Conservation (phyloP, 495 filamentous ascomycete genomes). For the Pyrenopolyporus hunteri region DNA sequence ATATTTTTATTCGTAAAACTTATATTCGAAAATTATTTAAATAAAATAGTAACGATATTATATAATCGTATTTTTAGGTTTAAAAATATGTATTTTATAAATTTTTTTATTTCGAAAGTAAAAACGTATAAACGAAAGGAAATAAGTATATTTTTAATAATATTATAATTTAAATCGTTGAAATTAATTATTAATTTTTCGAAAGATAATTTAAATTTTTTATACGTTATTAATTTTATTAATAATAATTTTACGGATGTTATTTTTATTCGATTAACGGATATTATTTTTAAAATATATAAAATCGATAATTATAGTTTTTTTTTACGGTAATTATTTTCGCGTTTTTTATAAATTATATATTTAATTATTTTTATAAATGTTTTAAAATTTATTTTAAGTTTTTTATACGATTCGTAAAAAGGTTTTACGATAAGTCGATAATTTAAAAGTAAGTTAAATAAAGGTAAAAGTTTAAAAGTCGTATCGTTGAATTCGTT, state of each 20-base stretch:
- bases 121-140: no score
- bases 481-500: neutral
- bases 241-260: neutral
- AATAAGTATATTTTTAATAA: neutral
- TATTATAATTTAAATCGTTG: neutral
- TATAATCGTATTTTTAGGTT: neutral
- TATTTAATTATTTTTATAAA: neutral
- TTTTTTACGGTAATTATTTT: neutral
- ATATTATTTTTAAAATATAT: neutral
- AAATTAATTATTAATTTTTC: neutral
- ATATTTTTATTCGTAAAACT: neutral
- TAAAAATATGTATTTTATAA: neutral
- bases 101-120: neutral
- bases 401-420: neutral
- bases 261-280: neutral
- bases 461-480: neutral
- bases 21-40: neutral
- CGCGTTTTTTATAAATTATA: neutral
- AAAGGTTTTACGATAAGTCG: neutral
- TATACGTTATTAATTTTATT: neutral
- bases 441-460: neutral
- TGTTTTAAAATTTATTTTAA: neutral
- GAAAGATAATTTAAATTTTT: neutral
- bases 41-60: neutral
- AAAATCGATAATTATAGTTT: neutral